Conservation (phyloP, 2,329 filamentous ascomycete genomes). For the Calonectria hawksworthii region DNA sequence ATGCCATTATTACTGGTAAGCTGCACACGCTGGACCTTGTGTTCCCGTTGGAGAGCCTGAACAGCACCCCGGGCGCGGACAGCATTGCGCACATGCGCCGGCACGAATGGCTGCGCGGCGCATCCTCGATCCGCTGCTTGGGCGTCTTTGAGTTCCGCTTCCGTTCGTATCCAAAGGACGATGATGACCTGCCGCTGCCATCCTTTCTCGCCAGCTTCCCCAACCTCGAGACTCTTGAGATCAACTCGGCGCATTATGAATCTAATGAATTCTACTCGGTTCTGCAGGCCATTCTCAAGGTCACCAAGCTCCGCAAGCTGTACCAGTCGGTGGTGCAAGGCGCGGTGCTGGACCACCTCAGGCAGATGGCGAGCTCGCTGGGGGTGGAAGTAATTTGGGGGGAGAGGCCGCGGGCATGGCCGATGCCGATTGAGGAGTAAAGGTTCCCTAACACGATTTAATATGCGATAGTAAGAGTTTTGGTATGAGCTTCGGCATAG, state of each 20-base stretch:
- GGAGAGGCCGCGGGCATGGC: slow-evolving; percentile 49
- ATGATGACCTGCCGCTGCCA: slow-evolving; percentile 49
- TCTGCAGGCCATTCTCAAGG: slow-evolving; percentile 48
- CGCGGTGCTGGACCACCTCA: slow-evolving; percentile 48
- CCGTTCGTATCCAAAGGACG: slow-evolving; percentile 43
- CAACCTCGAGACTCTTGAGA: slow-evolving; percentile 52
- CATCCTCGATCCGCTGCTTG: slow-evolving; percentile 50
- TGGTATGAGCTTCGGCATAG: background rate
- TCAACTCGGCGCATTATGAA: slow-evolving; percentile 50
- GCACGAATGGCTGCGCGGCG: slow-evolving; percentile 54
- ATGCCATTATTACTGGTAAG: slow-evolving; percentile 44
- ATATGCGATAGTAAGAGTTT: background rate
- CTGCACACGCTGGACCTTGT: slow-evolving; percentile 54
- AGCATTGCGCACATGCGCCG: slow-evolving; percentile 48
- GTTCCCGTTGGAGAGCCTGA: slow-evolving; percentile 48
- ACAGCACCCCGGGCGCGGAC: slow-evolving; percentile 41
- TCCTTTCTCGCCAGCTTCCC: slow-evolving; percentile 54
- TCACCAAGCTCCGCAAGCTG: slow-evolving; percentile 49
- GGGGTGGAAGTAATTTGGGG: slow-evolving; percentile 50
- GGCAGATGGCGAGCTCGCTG: slow-evolving; percentile 33
- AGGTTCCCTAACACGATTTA: background rate
- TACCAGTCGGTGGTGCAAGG: slow-evolving; percentile 52
- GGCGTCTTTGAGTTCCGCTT: slow-evolving; percentile 54
- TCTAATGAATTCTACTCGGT: slow-evolving; percentile 47
- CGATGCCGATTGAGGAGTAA: slow-evolving; percentile 41